Evolutionary conservation across 2,329 filamentous ascomycete genomes (phyloP).

Genomic region (Diaporthe batatas): DNA sequence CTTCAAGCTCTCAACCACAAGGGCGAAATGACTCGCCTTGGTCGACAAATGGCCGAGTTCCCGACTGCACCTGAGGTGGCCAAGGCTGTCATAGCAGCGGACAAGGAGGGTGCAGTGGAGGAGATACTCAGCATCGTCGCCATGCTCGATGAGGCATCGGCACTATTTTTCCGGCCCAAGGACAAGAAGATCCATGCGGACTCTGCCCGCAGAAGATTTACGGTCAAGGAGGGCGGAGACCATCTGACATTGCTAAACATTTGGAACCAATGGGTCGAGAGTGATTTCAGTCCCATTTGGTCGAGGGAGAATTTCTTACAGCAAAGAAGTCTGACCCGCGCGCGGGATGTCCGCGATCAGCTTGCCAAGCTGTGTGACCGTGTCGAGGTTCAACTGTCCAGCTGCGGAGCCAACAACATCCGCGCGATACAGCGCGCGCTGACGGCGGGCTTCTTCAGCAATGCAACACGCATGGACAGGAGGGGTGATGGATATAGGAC

Average conservation of each 20-base stretch:
- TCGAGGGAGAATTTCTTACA: slow-evolving; percentile 93
- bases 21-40: slow-evolving; percentile 90
- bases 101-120: slow-evolving; percentile 92
- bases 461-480: slow-evolving; percentile 85
- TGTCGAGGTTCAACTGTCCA: slow-evolving; percentile 83
- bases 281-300: slow-evolving; percentile 90
- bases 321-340: slow-evolving; percentile 88
- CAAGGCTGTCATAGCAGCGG: slow-evolving; percentile 88
- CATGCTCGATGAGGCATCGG: slow-evolving; percentile 90
- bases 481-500: slow-evolving; percentile 91
- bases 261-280: slow-evolving; percentile 95
- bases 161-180: slow-evolving; percentile 94
- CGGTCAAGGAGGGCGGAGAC: slow-evolving; percentile 90
- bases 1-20: slow-evolving; percentile 89
- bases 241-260: slow-evolving; percentile 90
- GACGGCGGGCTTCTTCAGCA: slow-evolving; percentile 93
- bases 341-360: slow-evolving; percentile 92
- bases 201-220: slow-evolving; percentile 89
- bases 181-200: slow-evolving; percentile 98
- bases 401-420: slow-evolving; percentile 78
- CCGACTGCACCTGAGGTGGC: slow-evolving; percentile 93
- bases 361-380: slow-evolving; percentile 92
- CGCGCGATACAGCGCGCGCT: slow-evolving; percentile 88
- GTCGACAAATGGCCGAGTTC: slow-evolving; percentile 95
- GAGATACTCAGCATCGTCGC: slow-evolving; percentile 94